Conservation (phyloP, 2,329 filamentous ascomycete genomes). For the Diaporthe sp. region DNA sequence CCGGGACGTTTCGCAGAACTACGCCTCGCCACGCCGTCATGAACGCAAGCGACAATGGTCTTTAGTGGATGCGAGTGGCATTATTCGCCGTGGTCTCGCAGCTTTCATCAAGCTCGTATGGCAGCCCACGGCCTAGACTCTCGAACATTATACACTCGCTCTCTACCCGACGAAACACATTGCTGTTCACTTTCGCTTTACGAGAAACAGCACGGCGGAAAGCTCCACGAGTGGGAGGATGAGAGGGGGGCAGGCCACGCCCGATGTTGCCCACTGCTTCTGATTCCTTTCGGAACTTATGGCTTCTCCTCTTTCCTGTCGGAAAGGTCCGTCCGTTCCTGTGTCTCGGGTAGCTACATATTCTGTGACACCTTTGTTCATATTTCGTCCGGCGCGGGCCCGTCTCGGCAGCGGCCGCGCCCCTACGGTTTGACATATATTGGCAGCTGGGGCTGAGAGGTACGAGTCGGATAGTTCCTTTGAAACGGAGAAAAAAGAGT, state of each 20-base stretch:
- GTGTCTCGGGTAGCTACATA: conserved; percentile 30
- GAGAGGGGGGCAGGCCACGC: neutral
- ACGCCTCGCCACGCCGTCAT: neutral
- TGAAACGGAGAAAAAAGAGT: too few species aligned
- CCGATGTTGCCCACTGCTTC: neutral
- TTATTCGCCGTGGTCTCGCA: neutral
- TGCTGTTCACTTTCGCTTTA: neutral
- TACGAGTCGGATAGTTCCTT: neutral
- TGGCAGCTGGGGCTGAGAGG: neutral
- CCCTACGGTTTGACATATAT: conserved; percentile 15
- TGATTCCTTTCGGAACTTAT: neutral
- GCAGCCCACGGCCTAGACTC: neutral
- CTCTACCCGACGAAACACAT: neutral
- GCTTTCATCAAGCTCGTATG: too few species aligned
- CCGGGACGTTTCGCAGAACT: neutral
- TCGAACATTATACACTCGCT: neutral
- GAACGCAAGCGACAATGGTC: neutral
- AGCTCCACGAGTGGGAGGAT: neutral
- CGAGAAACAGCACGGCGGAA: neutral
- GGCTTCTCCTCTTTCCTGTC: neutral
- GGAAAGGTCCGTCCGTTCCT: neutral
- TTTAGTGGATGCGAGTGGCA: neutral
- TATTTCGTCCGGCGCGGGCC: conserved; percentile 14
- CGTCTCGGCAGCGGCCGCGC: neutral
- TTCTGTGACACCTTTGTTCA: conserved; percentile 33